Evolutionary conservation across 345 rosid genomes (phyloP).

Genomic region (Hypericum perforatum): DNA sequence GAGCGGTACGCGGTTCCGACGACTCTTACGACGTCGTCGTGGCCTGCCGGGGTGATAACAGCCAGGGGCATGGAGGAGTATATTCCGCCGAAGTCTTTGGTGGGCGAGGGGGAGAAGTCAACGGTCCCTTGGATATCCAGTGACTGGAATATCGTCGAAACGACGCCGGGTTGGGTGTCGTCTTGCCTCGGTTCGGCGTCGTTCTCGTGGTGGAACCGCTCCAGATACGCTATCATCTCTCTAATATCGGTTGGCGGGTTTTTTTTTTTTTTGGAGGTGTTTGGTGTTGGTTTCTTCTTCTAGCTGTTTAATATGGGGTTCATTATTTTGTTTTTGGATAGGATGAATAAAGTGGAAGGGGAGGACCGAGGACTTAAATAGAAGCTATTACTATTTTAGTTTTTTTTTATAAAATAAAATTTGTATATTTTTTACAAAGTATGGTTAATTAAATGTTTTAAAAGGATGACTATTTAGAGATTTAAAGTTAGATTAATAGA

Average conservation of each 20-base stretch:
- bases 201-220: constrained; percentile 53
- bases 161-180: constrained; percentile 25
- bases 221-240: constrained; percentile 68
- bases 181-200: constrained; percentile 42
- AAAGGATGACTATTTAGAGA: too few species aligned
- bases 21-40: constrained; percentile 56
- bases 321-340: constrained; percentile 3
- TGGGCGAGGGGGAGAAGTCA: constrained; percentile 16
- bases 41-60: constrained; percentile 42
- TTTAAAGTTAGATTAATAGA: too few species aligned
- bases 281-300: too few species aligned
- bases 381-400: constrained; percentile 12
- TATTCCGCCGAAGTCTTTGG: constrained; percentile 81
- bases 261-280: too few species aligned
- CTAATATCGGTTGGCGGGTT: too few species aligned
- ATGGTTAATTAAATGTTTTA: too few species aligned
- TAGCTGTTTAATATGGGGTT: neutral
- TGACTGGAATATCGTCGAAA: constrained; percentile 22
- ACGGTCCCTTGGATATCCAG: constrained; percentile 51
- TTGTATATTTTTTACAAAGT: too few species aligned
- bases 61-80: constrained; percentile 46
- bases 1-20: constrained; percentile 43
- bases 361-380: constrained; percentile 19
- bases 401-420: constrained; percentile 2
- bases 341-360: neutral